These are phyloP conservation scores for Aquilaria yunnanensis DNA, from an alignment of 345 rosid genomes.

Conservation along the genomic window DNA sequence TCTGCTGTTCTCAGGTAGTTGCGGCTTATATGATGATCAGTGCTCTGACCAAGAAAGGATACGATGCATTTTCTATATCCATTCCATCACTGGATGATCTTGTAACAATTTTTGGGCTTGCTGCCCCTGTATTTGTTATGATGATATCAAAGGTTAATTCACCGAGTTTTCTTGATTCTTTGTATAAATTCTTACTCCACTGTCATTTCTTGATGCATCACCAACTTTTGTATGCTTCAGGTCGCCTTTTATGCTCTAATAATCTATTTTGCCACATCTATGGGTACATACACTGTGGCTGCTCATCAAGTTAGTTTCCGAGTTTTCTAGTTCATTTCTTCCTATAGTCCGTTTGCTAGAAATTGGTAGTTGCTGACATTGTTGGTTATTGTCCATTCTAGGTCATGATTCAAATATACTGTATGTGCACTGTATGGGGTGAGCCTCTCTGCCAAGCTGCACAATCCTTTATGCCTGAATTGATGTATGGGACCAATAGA, in stretches of 20 bases:
- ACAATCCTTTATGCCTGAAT: constrained; percentile 92
- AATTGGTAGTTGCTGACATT: neutral
- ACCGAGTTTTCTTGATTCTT: too few relatives aligned
- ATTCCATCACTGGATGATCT: constrained; percentile 59
- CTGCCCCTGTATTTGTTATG: constrained; percentile 76
- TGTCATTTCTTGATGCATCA: constrained; percentile 17
- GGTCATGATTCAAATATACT: constrained; percentile 69
- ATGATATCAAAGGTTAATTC: constrained; percentile 61
- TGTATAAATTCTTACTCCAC: too few relatives aligned
- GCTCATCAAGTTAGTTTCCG: constrained; percentile 71
- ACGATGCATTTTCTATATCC: constrained; percentile 48
- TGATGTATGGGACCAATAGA: constrained; percentile 51
- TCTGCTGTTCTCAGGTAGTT: constrained; percentile 42
- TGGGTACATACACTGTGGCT: constrained; percentile 65
- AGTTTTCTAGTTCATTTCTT: neutral
- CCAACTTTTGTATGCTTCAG: constrained; percentile 51
- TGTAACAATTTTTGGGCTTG: constrained; percentile 47
- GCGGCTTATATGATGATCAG: constrained; percentile 82
- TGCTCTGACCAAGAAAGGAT: constrained; percentile 67
- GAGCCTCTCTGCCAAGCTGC: constrained; percentile 91
- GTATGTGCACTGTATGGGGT: constrained; percentile 69
- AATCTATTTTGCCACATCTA: constrained; percentile 69
- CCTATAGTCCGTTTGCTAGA: neutral
- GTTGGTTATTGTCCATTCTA: constrained; percentile 5
- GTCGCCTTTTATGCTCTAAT: constrained; percentile 73